A percentile compares a stretch with the other conserved stretches of the same genome.
phyloP scores from a whole-genome alignment of 805 yeast genomes.

The Yamadazyma paraphyllophila region DNA sequence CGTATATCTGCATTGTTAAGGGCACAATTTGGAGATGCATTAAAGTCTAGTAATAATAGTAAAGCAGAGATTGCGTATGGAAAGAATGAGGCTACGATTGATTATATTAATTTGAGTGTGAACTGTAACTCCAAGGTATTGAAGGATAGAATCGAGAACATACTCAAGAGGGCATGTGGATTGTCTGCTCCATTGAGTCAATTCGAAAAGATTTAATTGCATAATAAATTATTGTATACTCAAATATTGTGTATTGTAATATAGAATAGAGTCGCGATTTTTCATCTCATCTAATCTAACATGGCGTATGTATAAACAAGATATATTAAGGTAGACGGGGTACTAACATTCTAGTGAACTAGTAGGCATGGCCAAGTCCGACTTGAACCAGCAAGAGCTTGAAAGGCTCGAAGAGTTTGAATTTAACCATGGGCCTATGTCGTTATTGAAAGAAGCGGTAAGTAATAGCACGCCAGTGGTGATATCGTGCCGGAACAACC shows the following conservation, averaged over 20 bases:
- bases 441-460: constrained; percentile 81
- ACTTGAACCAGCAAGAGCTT: constrained; percentile 75
- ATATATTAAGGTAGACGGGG: constrained; percentile 21
- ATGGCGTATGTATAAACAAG: constrained; percentile 14
- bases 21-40: constrained; percentile 87
- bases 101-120: constrained; percentile 64
- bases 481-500: constrained; percentile 89
- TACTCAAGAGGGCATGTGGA: constrained; percentile 71
- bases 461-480: constrained; percentile 72
- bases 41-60: constrained; percentile 39
- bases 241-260: neutral
- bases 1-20: constrained; percentile 61
- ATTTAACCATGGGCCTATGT: constrained; percentile 84
- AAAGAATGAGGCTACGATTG: constrained; percentile 65
- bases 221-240: neutral
- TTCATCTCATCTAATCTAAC: neutral
- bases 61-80: constrained; percentile 73
- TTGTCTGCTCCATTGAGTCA: constrained; percentile 81
- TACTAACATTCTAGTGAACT: constrained; percentile 48
- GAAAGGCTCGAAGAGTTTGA: constrained; percentile 86
- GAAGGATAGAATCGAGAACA: constrained; percentile 78
- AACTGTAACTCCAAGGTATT: constrained; percentile 70
- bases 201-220: constrained; percentile 18
- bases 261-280: neutral
- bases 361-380: constrained; percentile 71